phyloP scores from a whole-genome alignment of 2,329 filamentous ascomycete genomes.

The Fusarium sterilihyphosum region DNA sequence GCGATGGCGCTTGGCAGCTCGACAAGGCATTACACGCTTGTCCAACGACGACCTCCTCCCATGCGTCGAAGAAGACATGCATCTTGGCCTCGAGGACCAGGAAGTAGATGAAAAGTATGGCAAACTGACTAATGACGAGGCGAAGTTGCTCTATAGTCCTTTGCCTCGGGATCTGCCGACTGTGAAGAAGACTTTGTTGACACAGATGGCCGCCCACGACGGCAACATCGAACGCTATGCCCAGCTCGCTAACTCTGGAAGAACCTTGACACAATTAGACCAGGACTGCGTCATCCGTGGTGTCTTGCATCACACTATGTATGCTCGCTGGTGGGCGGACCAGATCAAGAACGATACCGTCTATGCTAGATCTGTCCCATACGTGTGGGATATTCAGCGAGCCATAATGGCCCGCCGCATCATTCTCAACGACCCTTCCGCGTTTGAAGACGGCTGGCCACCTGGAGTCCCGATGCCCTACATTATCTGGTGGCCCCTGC shows the following conservation, averaged over 20 bases:
- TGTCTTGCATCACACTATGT: not conserved
- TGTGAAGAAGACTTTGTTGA: not conserved
- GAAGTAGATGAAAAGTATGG: not conserved
- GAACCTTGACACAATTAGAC: not conserved
- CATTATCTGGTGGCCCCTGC: not conserved
- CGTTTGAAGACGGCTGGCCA: not conserved
- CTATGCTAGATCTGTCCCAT: not conserved
- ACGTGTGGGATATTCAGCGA: not conserved
- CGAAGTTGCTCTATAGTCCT: not conserved
- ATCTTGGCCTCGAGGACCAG: not conserved
- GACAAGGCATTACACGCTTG: not conserved
- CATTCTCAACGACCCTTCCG: not conserved
- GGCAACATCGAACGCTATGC: not conserved
- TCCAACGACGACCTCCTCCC: not conserved
- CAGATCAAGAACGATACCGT: not conserved
- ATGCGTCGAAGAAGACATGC: not conserved
- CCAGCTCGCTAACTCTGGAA: not conserved
- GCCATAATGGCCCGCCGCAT: not conserved
- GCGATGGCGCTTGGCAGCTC: not conserved
- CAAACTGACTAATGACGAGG: not conserved
- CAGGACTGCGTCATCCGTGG: not conserved
- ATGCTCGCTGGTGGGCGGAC: not conserved
- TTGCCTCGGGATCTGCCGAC: not conserved
- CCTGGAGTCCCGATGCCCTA: not conserved
- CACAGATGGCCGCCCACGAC: not conserved